Evolutionary conservation across 768 basidiomycete genomes (phyloP), one percentile per base, ranked within the genome.

Genomic region (Amanita jacksonii): DNA sequence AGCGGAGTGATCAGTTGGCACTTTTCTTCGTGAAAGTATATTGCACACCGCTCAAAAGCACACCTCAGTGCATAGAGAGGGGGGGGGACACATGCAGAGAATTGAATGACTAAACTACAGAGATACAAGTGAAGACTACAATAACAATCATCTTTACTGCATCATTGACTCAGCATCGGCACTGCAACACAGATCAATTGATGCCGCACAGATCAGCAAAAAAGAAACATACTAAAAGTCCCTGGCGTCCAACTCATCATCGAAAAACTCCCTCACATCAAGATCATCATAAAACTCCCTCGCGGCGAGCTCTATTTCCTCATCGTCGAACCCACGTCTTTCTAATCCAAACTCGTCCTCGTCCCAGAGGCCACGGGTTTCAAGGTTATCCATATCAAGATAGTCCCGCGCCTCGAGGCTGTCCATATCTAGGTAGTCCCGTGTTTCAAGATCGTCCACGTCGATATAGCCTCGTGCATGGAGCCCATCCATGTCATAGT

Each of bases 251-350:
- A 42, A 42, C 5, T 3, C 10, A 22, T 12, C 32, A 20, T 8
- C 31, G 5, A 32, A 16, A 33, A 32, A 24, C 19, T 23, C 32
- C 22, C 41, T 42, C 4, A 20, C 22, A 9, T 31, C 10, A 22
- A 42, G 15, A 36, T 18, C 34, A 36, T 36, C 34, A 36, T 15
- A n/a, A 36, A 36, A 36, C 15, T 18, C 34, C 34, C 34, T 36
- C 34, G 34, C 15, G 15, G 9, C 12, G 18, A 36, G 20, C 19
- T 32, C 30, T 19, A 2, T 12, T 6, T 19, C 13, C 3, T 33
- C 22, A 13, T 28, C 39, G 13, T 40, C 7, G 23, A 30, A 18
- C 39, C 15, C n/a, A 5, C 41, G 41, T 9, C 31, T 34, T 13
- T 15, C 22, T 8, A 42, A 23, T 16, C 9, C 13, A 10, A 4